Evolutionary conservation across 2,329 filamentous ascomycete species (phyloP).

Genomic region (Paracoccidioides lutzii): DNA sequence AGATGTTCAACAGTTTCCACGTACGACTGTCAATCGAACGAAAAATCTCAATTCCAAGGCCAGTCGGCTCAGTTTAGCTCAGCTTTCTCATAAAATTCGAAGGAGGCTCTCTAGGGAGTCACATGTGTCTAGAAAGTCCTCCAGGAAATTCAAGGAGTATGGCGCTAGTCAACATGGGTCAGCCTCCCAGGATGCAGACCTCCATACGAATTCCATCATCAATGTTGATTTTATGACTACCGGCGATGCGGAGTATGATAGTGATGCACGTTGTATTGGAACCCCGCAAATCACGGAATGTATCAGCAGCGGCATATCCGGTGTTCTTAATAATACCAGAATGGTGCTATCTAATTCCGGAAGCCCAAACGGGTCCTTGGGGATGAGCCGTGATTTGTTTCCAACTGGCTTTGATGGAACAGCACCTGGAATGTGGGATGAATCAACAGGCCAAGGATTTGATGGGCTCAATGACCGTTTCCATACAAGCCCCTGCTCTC

Average conservation of each 20-base stretch:
- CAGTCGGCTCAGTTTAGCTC: conserved; percentile 5
- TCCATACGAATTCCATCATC: conserved; percentile 9
- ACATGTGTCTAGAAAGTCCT: conserved; percentile 10
- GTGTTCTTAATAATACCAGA: conserved; percentile 5
- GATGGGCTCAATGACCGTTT: background rate
- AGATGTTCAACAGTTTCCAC: background rate
- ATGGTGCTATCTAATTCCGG: conserved; percentile 4
- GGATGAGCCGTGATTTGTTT: background rate
- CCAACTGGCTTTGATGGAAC: background rate
- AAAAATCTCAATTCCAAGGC: background rate
- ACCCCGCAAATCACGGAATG: conserved; percentile 20
- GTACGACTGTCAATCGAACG: background rate
- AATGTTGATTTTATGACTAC: conserved; percentile 20
- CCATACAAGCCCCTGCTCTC: background rate
- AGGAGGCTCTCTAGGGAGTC: conserved; percentile 23
- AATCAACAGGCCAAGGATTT: background rate
- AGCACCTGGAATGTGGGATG: background rate
- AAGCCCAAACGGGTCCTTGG: conserved; percentile 4
- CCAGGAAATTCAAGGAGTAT: conserved; percentile 9
- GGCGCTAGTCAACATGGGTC: conserved; percentile 2
- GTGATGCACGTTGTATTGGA: conserved; percentile 28
- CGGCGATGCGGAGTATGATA: conserved; percentile 30
- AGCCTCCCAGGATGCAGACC: background rate
- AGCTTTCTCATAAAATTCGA: conserved; percentile 19
- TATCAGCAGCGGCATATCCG: conserved; percentile 6